phyloP scores from a whole-genome alignment of 1,139 yeast genomes.

The Hyphopichia khmerensis region DNA sequence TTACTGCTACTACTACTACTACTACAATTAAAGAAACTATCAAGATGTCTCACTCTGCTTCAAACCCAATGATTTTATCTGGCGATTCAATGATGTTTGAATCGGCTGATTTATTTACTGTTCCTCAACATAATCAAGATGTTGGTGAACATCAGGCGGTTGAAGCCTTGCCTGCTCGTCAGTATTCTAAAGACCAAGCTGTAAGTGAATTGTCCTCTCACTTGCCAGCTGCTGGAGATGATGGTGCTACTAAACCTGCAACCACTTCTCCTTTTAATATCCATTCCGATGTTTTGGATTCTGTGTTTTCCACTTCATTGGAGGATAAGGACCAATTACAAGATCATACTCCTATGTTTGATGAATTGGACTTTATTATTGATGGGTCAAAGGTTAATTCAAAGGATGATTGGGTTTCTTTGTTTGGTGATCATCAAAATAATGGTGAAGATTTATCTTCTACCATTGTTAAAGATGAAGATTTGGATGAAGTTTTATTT shows the following conservation, averaged over 20 bases:
- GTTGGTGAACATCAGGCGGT: not conserved
- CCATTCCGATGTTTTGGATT: slow-evolving; percentile 60
- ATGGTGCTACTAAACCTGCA: slow-evolving; percentile 8
- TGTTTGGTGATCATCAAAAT: slow-evolving; percentile 41
- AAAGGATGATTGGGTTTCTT: slow-evolving; percentile 62
- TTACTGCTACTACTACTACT: slow-evolving; percentile 3
- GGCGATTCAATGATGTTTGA: slow-evolving; percentile 33
- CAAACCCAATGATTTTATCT: slow-evolving; percentile 24
- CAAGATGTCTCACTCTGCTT: slow-evolving; percentile 26
- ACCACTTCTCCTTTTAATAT: slow-evolving; percentile 46
- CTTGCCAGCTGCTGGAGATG: slow-evolving; percentile 13
- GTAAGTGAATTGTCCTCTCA: slow-evolving; percentile 17
- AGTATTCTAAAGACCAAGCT: slow-evolving; percentile 2
- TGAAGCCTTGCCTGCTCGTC: not conserved
- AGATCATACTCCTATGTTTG: slow-evolving; percentile 67
- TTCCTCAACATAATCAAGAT: slow-evolving; percentile 5
- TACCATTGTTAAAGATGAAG: slow-evolving; percentile 15
- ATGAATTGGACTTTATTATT: slow-evolving; percentile 47
- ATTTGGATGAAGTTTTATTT: slow-evolving; percentile 16
- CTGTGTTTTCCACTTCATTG: slow-evolving; percentile 54
- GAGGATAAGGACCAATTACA: slow-evolving; percentile 37
- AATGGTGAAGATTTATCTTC: slow-evolving; percentile 9
- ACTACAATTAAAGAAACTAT: not conserved
- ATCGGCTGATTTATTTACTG: slow-evolving; percentile 20
- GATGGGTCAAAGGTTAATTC: slow-evolving; percentile 46